Percentiles rank a stretch among this genome's conserved stretches.
Conservation (phyloP, 768 basidiomycete genomes). For the Peribolospora kevripleyi region DNA sequence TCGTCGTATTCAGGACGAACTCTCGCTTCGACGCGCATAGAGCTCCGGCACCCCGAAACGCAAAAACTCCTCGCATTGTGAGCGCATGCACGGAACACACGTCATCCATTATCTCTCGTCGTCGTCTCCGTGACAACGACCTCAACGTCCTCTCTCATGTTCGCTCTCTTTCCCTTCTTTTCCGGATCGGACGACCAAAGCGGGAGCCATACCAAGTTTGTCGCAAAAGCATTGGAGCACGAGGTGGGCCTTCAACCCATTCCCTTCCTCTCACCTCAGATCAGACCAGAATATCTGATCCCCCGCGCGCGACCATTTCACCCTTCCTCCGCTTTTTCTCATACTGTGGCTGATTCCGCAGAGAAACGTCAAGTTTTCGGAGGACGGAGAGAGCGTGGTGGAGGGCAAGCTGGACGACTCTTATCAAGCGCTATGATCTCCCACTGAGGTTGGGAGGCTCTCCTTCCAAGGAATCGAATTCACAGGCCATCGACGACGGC, state of each 20-base stretch:
- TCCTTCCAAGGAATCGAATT: no score
- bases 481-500: no score
- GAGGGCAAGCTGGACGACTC: neutral
- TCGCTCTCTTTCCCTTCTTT: neutral
- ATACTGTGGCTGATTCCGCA: neutral
- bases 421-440: neutral
- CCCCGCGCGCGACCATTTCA: neutral
- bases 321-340: neutral
- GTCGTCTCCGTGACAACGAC: neutral
- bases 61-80: conserved; percentile 12
- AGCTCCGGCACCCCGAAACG: conserved; percentile 3
- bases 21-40: conserved; percentile 10
- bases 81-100: neutral
- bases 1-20: conserved; percentile 7
- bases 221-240: conserved; percentile 5
- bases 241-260: no score
- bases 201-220: conserved; percentile 13
- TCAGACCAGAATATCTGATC: neutral
- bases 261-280: neutral
- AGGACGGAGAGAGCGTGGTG: conserved; percentile 8
- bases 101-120: no score
- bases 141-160: neutral
- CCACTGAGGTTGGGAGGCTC: no score
- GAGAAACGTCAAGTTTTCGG: conserved; percentile 10
- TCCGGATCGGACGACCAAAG: neutral